Percentiles rank a stretch among this genome's conserved stretches.
Evolutionary conservation across 2,329 filamentous ascomycete species (phyloP).

Genomic region (Monilinia fructicola): DNA sequence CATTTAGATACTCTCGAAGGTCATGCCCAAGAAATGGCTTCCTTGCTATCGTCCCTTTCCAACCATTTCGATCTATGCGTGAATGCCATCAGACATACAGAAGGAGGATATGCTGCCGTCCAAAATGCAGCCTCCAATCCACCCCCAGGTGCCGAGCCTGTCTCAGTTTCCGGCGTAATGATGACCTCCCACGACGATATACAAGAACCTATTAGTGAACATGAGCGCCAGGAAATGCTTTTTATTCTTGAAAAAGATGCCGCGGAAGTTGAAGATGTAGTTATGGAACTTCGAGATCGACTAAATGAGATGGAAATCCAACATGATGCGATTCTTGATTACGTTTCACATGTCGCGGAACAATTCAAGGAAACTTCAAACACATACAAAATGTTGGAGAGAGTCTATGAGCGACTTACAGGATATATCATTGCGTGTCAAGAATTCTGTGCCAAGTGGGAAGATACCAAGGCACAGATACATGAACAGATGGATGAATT

Average conservation of each 20-base stretch:
- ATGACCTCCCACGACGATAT: constrained; percentile 52
- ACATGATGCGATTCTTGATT: constrained; percentile 61
- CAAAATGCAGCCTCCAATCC: constrained; percentile 65
- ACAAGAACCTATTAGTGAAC: constrained; percentile 67
- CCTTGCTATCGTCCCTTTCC: constrained; percentile 75
- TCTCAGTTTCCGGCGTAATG: constrained; percentile 67
- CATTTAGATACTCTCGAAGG: constrained; percentile 46
- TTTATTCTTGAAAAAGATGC: constrained; percentile 73
- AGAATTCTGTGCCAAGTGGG: constrained; percentile 68
- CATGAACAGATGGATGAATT: constrained; percentile 71
- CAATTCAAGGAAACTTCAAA: constrained; percentile 58
- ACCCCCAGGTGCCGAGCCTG: constrained; percentile 48
- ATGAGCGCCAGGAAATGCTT: constrained; percentile 81
- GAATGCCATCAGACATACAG: constrained; percentile 85
- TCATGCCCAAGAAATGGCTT: constrained; percentile 80
- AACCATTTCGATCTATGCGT: constrained; percentile 92
- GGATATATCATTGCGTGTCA: constrained; percentile 63
- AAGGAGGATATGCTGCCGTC: constrained; percentile 71
- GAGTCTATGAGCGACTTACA: constrained; percentile 64
- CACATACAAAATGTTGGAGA: constrained; percentile 66
- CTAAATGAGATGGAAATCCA: constrained; percentile 75
- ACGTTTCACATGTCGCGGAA: constrained; percentile 57
- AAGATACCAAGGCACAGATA: constrained; percentile 70
- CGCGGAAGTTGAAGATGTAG: constrained; percentile 63
- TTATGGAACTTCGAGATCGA: constrained; percentile 70